Evolutionary conservation across 306 rosid genomes (phyloP), one percentile per base, ranked within the genome.

Genomic region (Cicer bijugum): DNA sequence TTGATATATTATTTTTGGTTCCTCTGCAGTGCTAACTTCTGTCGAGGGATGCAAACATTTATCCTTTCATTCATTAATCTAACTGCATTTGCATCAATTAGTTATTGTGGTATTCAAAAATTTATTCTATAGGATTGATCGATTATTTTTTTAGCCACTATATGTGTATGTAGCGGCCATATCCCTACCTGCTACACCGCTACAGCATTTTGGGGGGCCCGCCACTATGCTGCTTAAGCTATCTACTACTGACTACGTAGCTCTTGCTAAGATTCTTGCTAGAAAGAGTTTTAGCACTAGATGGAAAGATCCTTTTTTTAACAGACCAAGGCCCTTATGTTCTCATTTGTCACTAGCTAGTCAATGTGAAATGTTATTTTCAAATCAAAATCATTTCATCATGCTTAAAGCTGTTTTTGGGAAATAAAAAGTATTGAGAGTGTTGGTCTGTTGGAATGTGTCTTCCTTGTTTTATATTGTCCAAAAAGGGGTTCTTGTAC

Each of bases 21-120:
- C 71, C 35, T 37, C 15, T 45, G 48, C 61, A 16, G 14, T 38
- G 43, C 62, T 57, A 62, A 39, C 71, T 37, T 50, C 43, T 59
- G 44, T 45, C 12, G 2, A 1, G 4, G 23, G 57, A 38, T 46
- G 38, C 7, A 63, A 35, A 33, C 11, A 11, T 23, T 12, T 59
- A 33, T 16, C 23, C 15, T 53, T 53, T 38, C 6, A 11, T 17
- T 70, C 33, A 17, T 71, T 12, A 40, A 20, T 55, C 55, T 7
- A 56, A 40, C 52, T 28, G 35, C 35, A 28, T 28, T 28, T 28
- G 35, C 4, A 28, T 28, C 35, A 28, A 28, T 28, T 28, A 28
- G 35, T 3, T 28, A 28, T 23, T 3, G 35, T 28, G 35, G 35
- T 28, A 28, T 28, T 28, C 35, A 28, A 28, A 28, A 28, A 28